Percentiles rank a stretch among this genome's conserved stretches.
These are phyloP conservation scores for Agastache rugosa DNA, from an alignment of 257 asterid genomes.

Conservation along the genomic window DNA sequence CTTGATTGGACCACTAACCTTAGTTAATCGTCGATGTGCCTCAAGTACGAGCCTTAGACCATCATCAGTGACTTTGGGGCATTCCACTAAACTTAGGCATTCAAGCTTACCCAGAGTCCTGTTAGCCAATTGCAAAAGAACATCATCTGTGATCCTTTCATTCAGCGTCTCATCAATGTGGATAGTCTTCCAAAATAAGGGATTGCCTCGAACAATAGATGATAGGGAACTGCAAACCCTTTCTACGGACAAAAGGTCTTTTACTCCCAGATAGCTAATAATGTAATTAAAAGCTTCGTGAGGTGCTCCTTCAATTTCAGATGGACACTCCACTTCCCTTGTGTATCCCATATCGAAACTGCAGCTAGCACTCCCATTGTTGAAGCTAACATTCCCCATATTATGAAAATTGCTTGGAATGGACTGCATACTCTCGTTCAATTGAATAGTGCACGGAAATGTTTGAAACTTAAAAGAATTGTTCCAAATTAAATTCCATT, in stretches of 20 bases:
- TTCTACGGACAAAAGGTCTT: constrained; percentile 73
- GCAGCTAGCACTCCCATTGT: constrained; percentile 39
- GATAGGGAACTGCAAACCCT: constrained; percentile 67
- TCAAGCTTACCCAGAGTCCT: constrained; percentile 71
- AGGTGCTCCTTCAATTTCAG: constrained; percentile 50
- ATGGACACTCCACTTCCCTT: constrained; percentile 40
- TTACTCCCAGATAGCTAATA: constrained; percentile 57
- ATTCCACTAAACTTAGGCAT: constrained; percentile 70
- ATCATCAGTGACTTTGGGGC: constrained; percentile 70
- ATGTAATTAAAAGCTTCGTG: constrained; percentile 55
- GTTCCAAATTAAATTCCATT: constrained; percentile 58
- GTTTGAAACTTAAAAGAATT: constrained; percentile 53
- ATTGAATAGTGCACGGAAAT: constrained; percentile 40
- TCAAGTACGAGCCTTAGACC: constrained; percentile 72
- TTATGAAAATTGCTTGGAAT: constrained; percentile 44
- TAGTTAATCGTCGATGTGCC: constrained; percentile 64
- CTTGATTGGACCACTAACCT: constrained; percentile 56
- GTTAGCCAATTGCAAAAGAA: constrained; percentile 56
- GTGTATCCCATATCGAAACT: constrained; percentile 27
- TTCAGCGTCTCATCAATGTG: constrained; percentile 69
- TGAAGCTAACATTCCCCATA: constrained; percentile 40
- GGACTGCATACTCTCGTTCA: constrained; percentile 35
- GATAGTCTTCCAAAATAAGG: constrained; percentile 69
- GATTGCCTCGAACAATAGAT: constrained; percentile 53
- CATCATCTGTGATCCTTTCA: constrained; percentile 70